A percentile compares a stretch with the other conserved stretches of the same genome.
These are phyloP conservation scores for Daedaleopsis nitida DNA, from an alignment of 768 basidiomycete genomes.

Conservation along the genomic window DNA sequence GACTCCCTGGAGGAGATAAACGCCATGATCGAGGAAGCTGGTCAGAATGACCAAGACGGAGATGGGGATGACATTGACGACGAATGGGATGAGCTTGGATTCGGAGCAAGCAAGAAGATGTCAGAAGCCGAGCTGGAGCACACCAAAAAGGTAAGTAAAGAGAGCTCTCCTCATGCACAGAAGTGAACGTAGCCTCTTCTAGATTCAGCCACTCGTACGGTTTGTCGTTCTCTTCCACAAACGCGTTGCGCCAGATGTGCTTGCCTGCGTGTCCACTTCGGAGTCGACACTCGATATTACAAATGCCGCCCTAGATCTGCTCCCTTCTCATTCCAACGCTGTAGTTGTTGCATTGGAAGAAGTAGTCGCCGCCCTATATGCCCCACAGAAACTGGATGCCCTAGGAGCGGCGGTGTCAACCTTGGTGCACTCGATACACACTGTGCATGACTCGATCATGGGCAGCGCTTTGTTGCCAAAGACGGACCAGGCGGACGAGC, in stretches of 20 bases:
- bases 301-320: slow-evolving; percentile 45
- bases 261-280: slow-evolving; percentile 27
- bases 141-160: slow-evolving; percentile 53
- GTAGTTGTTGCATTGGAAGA: slow-evolving; percentile 65
- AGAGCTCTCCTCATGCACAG: background rate
- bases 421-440: slow-evolving; percentile 39
- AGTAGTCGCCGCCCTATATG: slow-evolving; percentile 63
- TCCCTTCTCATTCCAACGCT: slow-evolving; percentile 51
- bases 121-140: slow-evolving; percentile 53
- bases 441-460: slow-evolving; percentile 35
- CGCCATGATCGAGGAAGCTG: slow-evolving; percentile 49
- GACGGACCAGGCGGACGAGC: background rate
- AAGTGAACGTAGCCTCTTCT: background rate
- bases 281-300: slow-evolving; percentile 24
- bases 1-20: slow-evolving; percentile 63
- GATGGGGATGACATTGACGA: slow-evolving; percentile 31
- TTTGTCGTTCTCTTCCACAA: slow-evolving; percentile 64
- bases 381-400: slow-evolving; percentile 54
- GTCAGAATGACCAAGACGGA: slow-evolving; percentile 31
- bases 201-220: slow-evolving; percentile 66
- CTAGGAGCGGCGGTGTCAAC: slow-evolving; percentile 42
- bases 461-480: slow-evolving; percentile 26
- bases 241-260: slow-evolving; percentile 54
- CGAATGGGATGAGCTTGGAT: slow-evolving; percentile 58
- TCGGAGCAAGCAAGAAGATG: slow-evolving; percentile 49